A percentile compares a stretch with the other conserved stretches of the same genome.
Evolutionary conservation across 257 asterid genomes (phyloP).

Genomic region (Solanum habrochaites): DNA sequence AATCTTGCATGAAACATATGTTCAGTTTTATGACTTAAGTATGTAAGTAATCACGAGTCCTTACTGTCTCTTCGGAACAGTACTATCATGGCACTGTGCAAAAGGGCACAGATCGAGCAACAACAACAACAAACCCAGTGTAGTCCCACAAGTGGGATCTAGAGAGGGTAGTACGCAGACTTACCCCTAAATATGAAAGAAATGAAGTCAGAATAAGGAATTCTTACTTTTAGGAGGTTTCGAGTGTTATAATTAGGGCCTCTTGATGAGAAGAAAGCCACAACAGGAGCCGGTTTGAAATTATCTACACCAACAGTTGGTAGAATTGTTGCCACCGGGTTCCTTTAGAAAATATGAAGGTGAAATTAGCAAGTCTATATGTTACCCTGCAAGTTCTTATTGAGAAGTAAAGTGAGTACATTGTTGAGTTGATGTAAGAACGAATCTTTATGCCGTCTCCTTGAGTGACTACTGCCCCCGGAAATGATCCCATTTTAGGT

Average conservation of each 20-base stretch:
- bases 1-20: neutral
- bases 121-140: neutral
- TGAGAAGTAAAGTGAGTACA: slow-evolving; percentile 17
- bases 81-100: neutral
- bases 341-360: slow-evolving; percentile 13
- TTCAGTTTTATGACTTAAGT: neutral
- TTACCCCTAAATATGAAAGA: neutral
- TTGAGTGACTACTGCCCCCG: slow-evolving; percentile 25
- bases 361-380: neutral
- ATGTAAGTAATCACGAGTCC: neutral
- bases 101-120: neutral
- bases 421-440: slow-evolving; percentile 43
- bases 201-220: neutral
- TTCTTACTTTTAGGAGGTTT: neutral
- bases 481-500: slow-evolving; percentile 16
- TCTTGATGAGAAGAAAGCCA: slow-evolving; percentile 29
- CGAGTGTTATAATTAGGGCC: neutral
- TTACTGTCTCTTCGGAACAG: neutral
- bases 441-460: slow-evolving; percentile 31
- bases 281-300: slow-evolving; percentile 61
- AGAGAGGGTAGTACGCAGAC: neutral
- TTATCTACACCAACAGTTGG: slow-evolving; percentile 29
- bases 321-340: slow-evolving; percentile 48
- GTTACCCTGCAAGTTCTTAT: neutral
- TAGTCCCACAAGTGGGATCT: neutral